These are phyloP conservation scores for Mycosphaerella sp. DNA, from an alignment of 2,329 filamentous ascomycete species.

Conservation along the genomic window DNA sequence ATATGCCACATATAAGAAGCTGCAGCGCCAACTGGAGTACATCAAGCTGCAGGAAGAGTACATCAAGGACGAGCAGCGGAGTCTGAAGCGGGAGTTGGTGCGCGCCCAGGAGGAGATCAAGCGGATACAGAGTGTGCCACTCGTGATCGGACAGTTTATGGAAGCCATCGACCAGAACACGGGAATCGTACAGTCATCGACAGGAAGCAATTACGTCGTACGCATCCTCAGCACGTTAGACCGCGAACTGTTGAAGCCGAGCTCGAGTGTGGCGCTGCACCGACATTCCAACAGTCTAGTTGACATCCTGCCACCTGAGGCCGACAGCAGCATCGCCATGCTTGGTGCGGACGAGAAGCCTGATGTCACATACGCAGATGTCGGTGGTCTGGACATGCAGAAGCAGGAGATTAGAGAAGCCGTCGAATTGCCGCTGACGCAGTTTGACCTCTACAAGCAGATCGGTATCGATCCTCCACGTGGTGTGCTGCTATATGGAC, in stretches of 20 bases:
- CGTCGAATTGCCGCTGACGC: constrained; percentile 90
- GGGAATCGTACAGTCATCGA: constrained; percentile 96
- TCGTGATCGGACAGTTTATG: constrained; percentile 99
- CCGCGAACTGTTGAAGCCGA: constrained; percentile 95
- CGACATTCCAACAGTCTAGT: constrained; percentile 97
- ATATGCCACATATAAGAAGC: constrained; percentile 91
- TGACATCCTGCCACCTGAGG: constrained; percentile 97
- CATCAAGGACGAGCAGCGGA: constrained; percentile 99
- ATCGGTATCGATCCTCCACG: constrained; percentile 98
- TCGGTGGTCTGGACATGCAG: constrained; percentile 98
- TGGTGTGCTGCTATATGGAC: constrained; percentile 91
- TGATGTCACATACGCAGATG: constrained; percentile 95
- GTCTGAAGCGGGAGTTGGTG: constrained; percentile 93
- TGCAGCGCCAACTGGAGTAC: constrained; percentile 92
- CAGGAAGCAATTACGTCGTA: constrained; percentile 97
- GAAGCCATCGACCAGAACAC: constrained; percentile 99
- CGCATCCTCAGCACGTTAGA: constrained; percentile 97
- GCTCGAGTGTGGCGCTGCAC: constrained; percentile 93
- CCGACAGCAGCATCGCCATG: constrained; percentile 98
- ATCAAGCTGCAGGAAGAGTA: constrained; percentile 99
- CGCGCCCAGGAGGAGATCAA: constrained; percentile 99
- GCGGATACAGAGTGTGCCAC: constrained; percentile 93
- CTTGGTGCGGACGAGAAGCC: constrained; percentile 94
- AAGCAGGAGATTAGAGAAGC: constrained; percentile 99
- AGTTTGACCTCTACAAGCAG: constrained; percentile 98